These are phyloP conservation scores for Eucalyptus sp. DNA, from an alignment of 345 rosid genomes.

Conservation along the genomic window DNA sequence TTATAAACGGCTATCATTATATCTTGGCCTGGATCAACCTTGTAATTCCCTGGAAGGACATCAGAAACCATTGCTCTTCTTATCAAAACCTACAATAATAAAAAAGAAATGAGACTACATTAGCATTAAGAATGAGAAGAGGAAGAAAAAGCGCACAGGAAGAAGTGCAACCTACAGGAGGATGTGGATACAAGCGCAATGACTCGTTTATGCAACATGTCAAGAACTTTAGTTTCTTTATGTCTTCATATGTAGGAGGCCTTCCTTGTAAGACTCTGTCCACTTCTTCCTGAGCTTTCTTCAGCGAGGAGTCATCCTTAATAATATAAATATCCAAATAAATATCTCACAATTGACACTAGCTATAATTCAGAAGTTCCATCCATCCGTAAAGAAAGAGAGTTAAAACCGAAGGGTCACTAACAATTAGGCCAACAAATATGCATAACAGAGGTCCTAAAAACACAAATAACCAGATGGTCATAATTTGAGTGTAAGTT, in stretches of 20 bases:
- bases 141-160: background rate
- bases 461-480: background rate
- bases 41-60: constrained; percentile 82
- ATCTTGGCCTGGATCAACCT: constrained; percentile 86
- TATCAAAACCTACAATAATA: constrained; percentile 48
- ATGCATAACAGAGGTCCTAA: background rate
- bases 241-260: constrained; percentile 60
- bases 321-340: background rate
- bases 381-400: background rate
- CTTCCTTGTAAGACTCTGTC: constrained; percentile 74
- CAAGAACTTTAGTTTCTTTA: constrained; percentile 68
- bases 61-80: constrained; percentile 89
- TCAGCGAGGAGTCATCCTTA: constrained; percentile 48
- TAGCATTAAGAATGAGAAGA: background rate
- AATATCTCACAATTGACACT: background rate
- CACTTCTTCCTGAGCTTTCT: constrained; percentile 82
- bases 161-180: constrained; percentile 62
- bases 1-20: constrained; percentile 94
- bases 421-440: background rate
- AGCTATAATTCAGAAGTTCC: background rate
- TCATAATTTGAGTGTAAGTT: background rate
- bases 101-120: background rate
- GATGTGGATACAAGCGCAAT: constrained; percentile 90
- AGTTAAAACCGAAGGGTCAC: background rate
- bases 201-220: constrained; percentile 89